Evolutionary conservation across 805 yeast genomes (phyloP).

Genomic region (Saccharomycopsis selenospora): DNA sequence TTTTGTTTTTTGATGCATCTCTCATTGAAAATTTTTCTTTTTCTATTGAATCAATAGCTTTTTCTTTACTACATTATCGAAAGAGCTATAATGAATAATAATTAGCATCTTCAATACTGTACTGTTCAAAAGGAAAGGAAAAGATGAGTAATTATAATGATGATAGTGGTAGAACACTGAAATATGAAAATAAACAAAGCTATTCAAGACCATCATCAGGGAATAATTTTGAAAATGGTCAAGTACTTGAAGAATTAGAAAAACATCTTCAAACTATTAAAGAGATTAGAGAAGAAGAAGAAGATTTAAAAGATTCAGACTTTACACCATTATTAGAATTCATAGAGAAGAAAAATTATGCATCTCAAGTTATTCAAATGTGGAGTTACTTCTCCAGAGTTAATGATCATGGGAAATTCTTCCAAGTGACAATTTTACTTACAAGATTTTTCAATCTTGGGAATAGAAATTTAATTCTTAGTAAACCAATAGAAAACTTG

Average conservation of each 20-base stretch:
- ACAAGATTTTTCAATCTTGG: constrained; percentile 21
- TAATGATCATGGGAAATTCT: constrained; percentile 43
- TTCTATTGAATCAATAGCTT: too few relatives aligned
- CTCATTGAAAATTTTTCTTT: too few relatives aligned
- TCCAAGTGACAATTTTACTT: constrained; percentile 24
- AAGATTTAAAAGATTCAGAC: not conserved
- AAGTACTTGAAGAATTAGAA: not conserved
- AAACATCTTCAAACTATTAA: not conserved
- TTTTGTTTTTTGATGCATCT: too few relatives aligned
- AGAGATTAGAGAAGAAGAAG: not conserved
- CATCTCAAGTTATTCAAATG: constrained; percentile 34
- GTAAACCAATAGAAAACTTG: constrained; percentile 31
- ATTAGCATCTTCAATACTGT: too few relatives aligned
- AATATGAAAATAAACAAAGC: constrained; percentile 1
- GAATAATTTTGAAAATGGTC: not conserved
- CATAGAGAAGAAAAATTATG: constrained; percentile 30
- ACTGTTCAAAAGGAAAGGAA: too few relatives aligned
- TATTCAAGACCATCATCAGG: not conserved
- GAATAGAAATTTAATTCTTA: constrained; percentile 6
- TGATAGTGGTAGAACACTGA: too few relatives aligned
- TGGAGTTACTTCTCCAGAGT: constrained; percentile 42
- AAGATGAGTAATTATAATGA: too few relatives aligned
- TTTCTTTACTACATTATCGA: too few relatives aligned
- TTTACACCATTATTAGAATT: constrained; percentile 26
- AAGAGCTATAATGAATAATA: too few relatives aligned